Evolutionary conservation across 2,329 filamentous ascomycete species (phyloP), one percentile per base, ranked within the genome.

Genomic region (Cryoendolithus antarcticus): DNA sequence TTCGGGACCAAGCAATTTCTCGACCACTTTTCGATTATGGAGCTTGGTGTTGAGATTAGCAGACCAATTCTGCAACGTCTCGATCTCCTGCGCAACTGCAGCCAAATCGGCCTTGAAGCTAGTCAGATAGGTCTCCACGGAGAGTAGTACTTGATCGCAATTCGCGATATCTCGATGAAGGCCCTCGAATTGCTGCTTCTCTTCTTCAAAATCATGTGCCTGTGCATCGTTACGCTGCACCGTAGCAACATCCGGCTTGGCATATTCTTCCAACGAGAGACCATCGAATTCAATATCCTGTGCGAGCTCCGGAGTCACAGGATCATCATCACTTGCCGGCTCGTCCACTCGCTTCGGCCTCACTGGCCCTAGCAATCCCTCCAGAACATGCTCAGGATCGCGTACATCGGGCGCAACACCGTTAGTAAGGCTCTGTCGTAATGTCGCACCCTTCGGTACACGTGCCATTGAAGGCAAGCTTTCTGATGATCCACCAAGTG

Each of bases 61-160:
- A 0, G 91, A 98, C 34, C 91, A 77, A 37, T 81, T 79, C 63
- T 98, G 91, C 31, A 98, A 65, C 2, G 80, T 86, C 62, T 98
- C 91, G 37, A 98, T 98, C 58, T 98, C 91, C 5, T 86, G 81
- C 2, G 91, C 95, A 9, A 98, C 91, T 9, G 78, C 75, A 6
- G 86, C 89, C 8, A 98, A 74, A 60, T 98, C 93, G 44, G 86
- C 83, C 56, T 93, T 86, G 57, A 98, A 98, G 59, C 80, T 89
- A 30, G 83, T 83, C 38, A 98, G 70, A 58, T 95, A 96, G 27
- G 76, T 79, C 64, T 98, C 89, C 39, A 98, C 91, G 0, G 88
- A 94, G 60, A 80, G 83, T 34, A 96, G 72, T 37, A 96, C 85
- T 57, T 93, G 82, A 61, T 98, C 91, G 64, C 89, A 98, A 37